Base-by-base conservation (phyloP, 2,329 filamentous ascomycete genomes). In the Penicillium sp. region DNA sequence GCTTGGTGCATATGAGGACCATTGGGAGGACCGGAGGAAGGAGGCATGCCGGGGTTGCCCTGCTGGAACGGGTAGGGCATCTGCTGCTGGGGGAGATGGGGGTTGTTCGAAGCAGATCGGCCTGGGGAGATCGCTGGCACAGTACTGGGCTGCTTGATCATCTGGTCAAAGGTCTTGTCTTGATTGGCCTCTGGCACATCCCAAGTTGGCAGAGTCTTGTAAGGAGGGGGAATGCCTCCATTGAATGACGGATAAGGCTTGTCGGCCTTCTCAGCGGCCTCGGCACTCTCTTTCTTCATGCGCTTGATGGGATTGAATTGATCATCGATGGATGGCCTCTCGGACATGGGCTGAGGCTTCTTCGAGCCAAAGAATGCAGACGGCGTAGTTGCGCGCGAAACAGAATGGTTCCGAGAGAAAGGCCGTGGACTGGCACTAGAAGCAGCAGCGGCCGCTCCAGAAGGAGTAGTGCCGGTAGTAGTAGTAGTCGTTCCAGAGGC, bases 161-260 rank as follows among this genome's bases (percentile, higher is more conserved):
- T 82, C 58, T 91, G 81, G 41, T 81, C 79, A 66, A 90, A 95
- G 0, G 81, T 87, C 60, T 86, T 87, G 54, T 94, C 87, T 35
- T 80, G 75, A 54, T 88, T 85, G 16, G 84, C 82, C 40, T 81
- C 73, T 20, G 82, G 71, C 49, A 83, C 81, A 50, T 86, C 83
- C 91, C 93, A 98, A 0, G 85, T 90, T 0, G 89, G 89, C 9
- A 77, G 75, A 1, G 93, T 97, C 58, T 89, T 85, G 68, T 85
- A 96, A 3, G 91, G 84, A 23, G 86, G 85, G 29, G 86, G 85
- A 43, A 96, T 80, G n/a, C 89, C 89, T 38, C 84, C 85, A 61
- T 93, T 95, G 47, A 82, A 79, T 28, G 82, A 77, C 9, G 16
- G 9, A 9, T 34, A 34, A 20, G 31, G 31, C 31, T 34, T 34